phyloP scores from a whole-genome alignment of 164 flowering plant species.

The Paratinospora sagittata region DNA sequence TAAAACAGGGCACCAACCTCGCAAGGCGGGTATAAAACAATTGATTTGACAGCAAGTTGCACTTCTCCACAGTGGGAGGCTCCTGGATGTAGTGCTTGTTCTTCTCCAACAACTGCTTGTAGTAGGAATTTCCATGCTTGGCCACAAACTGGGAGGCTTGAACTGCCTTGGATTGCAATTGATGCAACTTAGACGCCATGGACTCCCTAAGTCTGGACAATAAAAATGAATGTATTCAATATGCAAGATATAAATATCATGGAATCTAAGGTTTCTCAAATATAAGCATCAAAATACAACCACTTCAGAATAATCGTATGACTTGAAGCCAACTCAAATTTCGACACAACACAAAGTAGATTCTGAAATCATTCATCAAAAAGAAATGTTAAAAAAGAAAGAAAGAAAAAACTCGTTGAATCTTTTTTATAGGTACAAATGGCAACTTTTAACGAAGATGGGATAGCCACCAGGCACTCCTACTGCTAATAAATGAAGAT shows the following conservation, averaged over 20 bases:
- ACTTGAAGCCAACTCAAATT: background rate
- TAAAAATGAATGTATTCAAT: background rate
- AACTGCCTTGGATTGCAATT: slow-evolving; percentile 12
- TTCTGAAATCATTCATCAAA: background rate
- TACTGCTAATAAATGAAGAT: too few relatives aligned
- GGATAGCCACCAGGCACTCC: background rate
- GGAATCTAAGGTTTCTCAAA: background rate
- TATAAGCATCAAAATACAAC: background rate
- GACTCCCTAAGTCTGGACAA: background rate
- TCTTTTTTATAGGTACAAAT: background rate
- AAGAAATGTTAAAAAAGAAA: too few relatives aligned
- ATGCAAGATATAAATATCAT: background rate
- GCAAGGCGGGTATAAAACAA: slow-evolving; percentile 16
- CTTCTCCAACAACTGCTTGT: slow-evolving; percentile 8
- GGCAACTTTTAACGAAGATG: background rate
- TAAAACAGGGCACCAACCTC: background rate
- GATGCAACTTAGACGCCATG: slow-evolving; percentile 7
- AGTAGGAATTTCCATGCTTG: slow-evolving; percentile 5
- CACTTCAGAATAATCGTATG: background rate
- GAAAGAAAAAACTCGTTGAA: too few relatives aligned
- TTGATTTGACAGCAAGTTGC: slow-evolving; percentile 9
- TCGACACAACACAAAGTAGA: background rate
- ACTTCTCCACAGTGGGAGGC: slow-evolving; percentile 10
- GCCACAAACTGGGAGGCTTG: slow-evolving; percentile 2
- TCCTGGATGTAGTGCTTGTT: slow-evolving; percentile 13